phyloP scores from a whole-genome alignment of 2,329 filamentous ascomycete genomes.

The Colletotrichum brevisporum region DNA sequence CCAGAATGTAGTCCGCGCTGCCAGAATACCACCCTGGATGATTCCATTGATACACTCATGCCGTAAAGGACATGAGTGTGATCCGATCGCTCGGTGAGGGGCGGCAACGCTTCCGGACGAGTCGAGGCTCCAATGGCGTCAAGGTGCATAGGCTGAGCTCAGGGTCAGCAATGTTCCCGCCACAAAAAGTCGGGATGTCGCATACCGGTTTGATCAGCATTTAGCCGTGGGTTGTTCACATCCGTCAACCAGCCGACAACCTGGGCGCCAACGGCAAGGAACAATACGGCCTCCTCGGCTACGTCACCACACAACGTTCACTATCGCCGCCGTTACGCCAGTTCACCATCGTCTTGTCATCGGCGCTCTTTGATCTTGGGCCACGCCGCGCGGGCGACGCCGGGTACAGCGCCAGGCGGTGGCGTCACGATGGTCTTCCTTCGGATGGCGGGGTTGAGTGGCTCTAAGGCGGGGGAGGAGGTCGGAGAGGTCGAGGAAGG shows the following conservation, averaged over 20 bases:
- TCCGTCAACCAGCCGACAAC: constrained; percentile 90
- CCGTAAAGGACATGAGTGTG: constrained; percentile 99
- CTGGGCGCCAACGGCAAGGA: constrained; percentile 93
- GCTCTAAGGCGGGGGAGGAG: constrained; percentile 85
- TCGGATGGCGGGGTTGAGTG: constrained; percentile 89
- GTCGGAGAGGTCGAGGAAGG: constrained; percentile 90
- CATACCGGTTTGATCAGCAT: constrained; percentile 92
- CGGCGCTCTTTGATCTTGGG: constrained; percentile 93
- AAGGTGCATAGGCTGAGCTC: constrained; percentile 88
- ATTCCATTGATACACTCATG: constrained; percentile 99
- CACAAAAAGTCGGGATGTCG: constrained; percentile 31
- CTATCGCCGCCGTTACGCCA: constrained; percentile 94
- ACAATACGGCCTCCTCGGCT: constrained; percentile 90
- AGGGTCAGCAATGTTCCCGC: constrained; percentile 16
- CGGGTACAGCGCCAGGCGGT: constrained; percentile 95
- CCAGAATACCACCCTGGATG: constrained; percentile 96
- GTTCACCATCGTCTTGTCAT: too few species aligned
- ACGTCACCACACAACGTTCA: constrained; percentile 98
- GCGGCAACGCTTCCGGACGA: constrained; percentile 90
- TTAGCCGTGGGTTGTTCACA: too few species aligned
- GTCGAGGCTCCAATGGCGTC: constrained; percentile 90
- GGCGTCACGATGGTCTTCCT: constrained; percentile 98
- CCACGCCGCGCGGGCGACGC: constrained; percentile 91
- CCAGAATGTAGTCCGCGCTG: constrained; percentile 81
- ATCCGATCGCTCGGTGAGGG: constrained; percentile 93